Conservation (phyloP, 2,329 filamentous ascomycete genomes). For the Calonectria pauciramosa region DNA sequence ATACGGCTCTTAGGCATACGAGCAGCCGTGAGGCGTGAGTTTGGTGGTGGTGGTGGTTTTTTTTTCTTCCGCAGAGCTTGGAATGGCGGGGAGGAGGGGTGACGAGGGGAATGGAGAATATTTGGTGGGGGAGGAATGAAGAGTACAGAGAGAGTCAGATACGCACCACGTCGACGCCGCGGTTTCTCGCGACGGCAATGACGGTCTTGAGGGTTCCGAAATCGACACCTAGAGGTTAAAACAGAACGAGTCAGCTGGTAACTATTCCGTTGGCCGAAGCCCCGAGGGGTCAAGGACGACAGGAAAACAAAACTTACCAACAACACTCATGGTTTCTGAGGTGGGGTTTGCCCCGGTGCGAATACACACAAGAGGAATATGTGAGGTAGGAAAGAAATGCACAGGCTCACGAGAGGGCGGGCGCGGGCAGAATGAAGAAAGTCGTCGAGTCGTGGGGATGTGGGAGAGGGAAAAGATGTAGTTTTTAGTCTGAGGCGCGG, state of each 20-base stretch:
- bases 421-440: constrained; percentile 26
- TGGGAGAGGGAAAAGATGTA: constrained; percentile 30
- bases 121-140: constrained; percentile 5
- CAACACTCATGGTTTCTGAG: constrained; percentile 66
- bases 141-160: constrained; percentile 33
- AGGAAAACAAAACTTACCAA: constrained; percentile 58
- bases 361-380: constrained; percentile 33
- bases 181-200: constrained; percentile 96
- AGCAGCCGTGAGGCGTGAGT: no score
- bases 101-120: constrained; percentile 10
- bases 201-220: constrained; percentile 97
- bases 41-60: background rate
- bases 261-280: background rate
- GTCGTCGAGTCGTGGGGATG: constrained; percentile 19
- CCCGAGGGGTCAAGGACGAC: background rate
- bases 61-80: constrained; percentile 2
- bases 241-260: constrained; percentile 34
- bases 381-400: constrained; percentile 26
- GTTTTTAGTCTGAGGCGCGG: constrained; percentile 16
- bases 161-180: constrained; percentile 98
- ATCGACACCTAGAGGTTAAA: constrained; percentile 78
- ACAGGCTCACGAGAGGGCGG: constrained; percentile 39
- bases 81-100: constrained; percentile 27
- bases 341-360: constrained; percentile 42
- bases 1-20: background rate